Base-by-base conservation (phyloP, 441 rosid species). In the Jatropha multifida region DNA sequence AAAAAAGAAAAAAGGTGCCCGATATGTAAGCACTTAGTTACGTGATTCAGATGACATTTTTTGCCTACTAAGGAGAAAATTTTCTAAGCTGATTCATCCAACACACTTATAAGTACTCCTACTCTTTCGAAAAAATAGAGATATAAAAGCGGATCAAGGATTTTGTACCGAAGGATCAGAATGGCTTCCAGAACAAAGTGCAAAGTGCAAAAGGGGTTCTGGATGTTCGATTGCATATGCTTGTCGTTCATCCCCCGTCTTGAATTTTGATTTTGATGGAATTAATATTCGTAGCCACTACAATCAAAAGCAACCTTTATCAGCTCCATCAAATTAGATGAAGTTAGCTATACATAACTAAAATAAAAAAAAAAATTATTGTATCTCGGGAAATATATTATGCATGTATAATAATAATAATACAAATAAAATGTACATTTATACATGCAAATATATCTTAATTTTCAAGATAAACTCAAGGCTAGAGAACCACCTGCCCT, bases 111-210 rank as follows among this genome's bases (percentile, higher is more conserved):
- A 7, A n/a, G 27, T 58, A 11, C 13, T 32, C 32, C 32, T 0
- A 32, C 32, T 32, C 32, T 32, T 32, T 32, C 32, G 32, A 32
- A 32, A 32, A 55, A 51, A 17, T 41, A 62, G 46, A 54, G 26
- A 38, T 38, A 20, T 20, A 3, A 4, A 74, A 42, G 14, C 3
- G 5, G 49, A 20, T 46, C 6, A 65, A 61, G 41, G 40, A 77
- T 73, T 59, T 72, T 74, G 67, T 93, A 95, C 98, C 86, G 93
- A 90, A 8, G 99, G 99, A 82, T 95, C 97, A 7, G 96, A 95
- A 83, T 89, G 96, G 88, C 88, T 93, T 79, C 98, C 98, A 23
- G 90, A 92, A 73, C 93, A 80, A 69, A 95, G 96, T 27, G 95
- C 92, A 72, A 95, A 95, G 83, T 91, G 90, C 60, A 93, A 69